Evolutionary conservation across 441 rosid genomes (phyloP), one percentile per base, ranked within the genome.

Genomic region (Croton laevigatus): DNA sequence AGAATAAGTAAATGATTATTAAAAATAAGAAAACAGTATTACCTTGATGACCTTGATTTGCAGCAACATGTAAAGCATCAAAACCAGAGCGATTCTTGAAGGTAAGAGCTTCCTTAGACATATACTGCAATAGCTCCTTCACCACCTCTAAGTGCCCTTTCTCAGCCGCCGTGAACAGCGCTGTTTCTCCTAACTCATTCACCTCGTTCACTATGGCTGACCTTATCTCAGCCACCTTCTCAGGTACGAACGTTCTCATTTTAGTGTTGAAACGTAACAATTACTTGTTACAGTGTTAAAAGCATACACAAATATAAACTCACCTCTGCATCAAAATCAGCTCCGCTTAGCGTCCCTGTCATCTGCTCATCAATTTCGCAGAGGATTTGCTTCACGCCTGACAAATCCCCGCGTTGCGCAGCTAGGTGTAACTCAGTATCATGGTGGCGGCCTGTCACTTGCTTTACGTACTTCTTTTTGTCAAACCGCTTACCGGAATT

Each of bases 401-500:
- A 83, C 72, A 88, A 67, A 73, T 91, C 97, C 20, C 94, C 96
- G 5, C 90, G 87, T 60, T 86, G 89, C 12, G 97, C 96, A 6
- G 96, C 97, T 74, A 91, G 71, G 80, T 94, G 97, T 59, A 94
- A 83, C 86, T 89, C 98, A n/a, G 97, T 94, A 81, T 94, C 96
- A 78, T 94, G 87, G 79, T 85, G 92, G 59, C 94, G 95, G 19
- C 97, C 98, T 0, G 97, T 94, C 69, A 91, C 97, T 71, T 94
- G 98, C 83, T 89, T 90, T 64, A 91, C 91, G 27, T 91, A 91
- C 86, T 91, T 88, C 82, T 87, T 94, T 73, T 78, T 88, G 72
- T 94, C 98, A 37, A 86, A 79, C 52, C 98, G 82, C 85, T 91
- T 90, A 4, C 94, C 87, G 0, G 95, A 91, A 59, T 82, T 84